phyloP scores from a whole-genome alignment of 1,284 basidiomycete species.

The Microbotryum saponariae region DNA sequence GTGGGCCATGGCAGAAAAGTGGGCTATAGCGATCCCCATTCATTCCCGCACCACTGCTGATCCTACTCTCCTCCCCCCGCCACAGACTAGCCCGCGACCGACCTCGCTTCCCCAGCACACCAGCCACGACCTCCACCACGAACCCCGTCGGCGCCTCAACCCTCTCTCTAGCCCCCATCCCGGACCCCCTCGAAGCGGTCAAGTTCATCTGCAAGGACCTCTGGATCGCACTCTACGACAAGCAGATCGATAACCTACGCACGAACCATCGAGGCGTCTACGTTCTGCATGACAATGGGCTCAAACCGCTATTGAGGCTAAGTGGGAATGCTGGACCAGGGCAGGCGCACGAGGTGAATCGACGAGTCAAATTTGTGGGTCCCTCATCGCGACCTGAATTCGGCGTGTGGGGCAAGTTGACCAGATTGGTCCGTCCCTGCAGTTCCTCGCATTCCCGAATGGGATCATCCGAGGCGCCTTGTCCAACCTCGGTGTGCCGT shows the following conservation, averaged over 20 bases:
- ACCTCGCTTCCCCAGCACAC: constrained; percentile 17
- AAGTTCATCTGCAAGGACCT: constrained; percentile 38
- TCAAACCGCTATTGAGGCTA: constrained; percentile 17
- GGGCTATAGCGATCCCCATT: not conserved
- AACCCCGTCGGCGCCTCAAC: not conserved
- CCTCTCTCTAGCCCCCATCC: not conserved
- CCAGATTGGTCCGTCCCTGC: not conserved
- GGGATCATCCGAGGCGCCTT: constrained; percentile 33
- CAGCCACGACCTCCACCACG: constrained; percentile 4
- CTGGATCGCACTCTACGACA: constrained; percentile 34
- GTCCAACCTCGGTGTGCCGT: constrained; percentile 31
- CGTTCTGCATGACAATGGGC: constrained; percentile 32
- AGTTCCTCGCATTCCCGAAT: constrained; percentile 30
- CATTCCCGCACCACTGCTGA: not conserved
- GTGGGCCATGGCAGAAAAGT: constrained; percentile 32
- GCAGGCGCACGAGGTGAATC: constrained; percentile 4
- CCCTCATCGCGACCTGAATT: too few relatives aligned
- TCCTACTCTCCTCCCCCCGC: not conserved
- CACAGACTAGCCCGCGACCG: constrained; percentile 23
- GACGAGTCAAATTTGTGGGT: constrained; percentile 14
- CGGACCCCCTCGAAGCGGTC: constrained; percentile 33
- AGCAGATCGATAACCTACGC: constrained; percentile 37
- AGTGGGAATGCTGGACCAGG: constrained; percentile 4
- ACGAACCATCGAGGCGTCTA: constrained; percentile 37
- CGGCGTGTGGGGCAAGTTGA: not conserved